Conservation (phyloP, 176 grass and related monocot species). For the Aegilops bicornis region DNA sequence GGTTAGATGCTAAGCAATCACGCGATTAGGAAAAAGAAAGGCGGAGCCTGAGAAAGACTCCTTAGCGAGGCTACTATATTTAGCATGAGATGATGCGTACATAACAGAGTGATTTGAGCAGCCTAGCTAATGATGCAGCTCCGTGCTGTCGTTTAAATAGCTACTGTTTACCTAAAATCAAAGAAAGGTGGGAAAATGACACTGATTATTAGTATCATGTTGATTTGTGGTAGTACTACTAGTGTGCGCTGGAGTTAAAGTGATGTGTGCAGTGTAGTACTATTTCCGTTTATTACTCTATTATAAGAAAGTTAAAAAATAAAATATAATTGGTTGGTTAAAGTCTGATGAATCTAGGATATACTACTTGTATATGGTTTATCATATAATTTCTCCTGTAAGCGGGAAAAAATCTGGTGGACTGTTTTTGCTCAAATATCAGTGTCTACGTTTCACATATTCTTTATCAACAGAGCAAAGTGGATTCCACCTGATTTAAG, state of each 20-base stretch:
- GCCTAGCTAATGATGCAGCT: neutral
- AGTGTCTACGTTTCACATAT: neutral
- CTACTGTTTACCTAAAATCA: conserved; percentile 36
- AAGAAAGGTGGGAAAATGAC: conserved; percentile 35
- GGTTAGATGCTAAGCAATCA: conserved; percentile 56
- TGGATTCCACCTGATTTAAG: neutral
- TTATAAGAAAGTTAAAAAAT: neutral
- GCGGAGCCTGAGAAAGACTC: conserved; percentile 42
- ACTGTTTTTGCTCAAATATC: neutral
- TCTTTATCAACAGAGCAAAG: neutral
- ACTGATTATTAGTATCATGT: neutral
- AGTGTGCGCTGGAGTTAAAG: neutral
- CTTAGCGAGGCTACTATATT: conserved; percentile 31
- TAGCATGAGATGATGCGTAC: conserved; percentile 3
- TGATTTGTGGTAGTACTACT: too few species aligned
- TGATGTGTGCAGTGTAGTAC: neutral
- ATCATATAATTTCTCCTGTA: neutral
- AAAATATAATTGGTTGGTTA: neutral
- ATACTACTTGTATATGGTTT: too few species aligned
- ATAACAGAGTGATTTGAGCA: conserved; percentile 2
- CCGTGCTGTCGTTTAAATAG: conserved; percentile 14
- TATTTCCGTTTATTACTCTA: neutral
- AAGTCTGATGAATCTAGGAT: neutral
- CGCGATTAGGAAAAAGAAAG: conserved; percentile 39
- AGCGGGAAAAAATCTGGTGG: too few species aligned